phyloP scores from a whole-genome alignment of 73 alveolate species.

The Paramecium biaurelia region DNA sequence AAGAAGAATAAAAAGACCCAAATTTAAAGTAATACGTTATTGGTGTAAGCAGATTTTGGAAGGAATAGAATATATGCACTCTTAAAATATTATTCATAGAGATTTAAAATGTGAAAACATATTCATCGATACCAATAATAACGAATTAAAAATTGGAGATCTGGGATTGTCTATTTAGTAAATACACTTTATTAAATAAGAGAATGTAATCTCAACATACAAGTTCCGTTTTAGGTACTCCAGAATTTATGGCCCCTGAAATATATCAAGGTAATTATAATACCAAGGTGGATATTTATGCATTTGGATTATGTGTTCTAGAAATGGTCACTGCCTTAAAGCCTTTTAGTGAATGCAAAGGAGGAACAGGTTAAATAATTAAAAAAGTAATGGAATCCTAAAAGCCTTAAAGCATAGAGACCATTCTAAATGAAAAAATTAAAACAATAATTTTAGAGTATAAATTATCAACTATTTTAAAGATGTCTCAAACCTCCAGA shows the following conservation, averaged over 20 bases:
- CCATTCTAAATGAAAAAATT: conserved; percentile 29
- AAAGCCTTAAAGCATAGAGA: conserved; percentile 49
- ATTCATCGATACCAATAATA: conserved; percentile 77
- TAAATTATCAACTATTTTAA: not conserved
- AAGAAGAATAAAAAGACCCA: conserved; percentile 75
- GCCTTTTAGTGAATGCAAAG: conserved; percentile 96
- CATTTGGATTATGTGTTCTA: conserved; percentile 98
- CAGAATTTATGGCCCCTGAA: conserved; percentile 99
- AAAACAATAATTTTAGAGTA: conserved; percentile 51
- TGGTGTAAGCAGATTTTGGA: conserved; percentile 94
- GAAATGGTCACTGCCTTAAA: conserved; percentile 96
- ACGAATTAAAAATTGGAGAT: conserved; percentile 84
- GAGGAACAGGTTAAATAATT: conserved; percentile 86
- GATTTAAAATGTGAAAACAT: conserved; percentile 91
- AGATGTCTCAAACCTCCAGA: conserved; percentile 41
- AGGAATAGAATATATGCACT: conserved; percentile 94
- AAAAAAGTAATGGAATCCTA: conserved; percentile 76
- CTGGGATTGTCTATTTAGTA: conserved; percentile 74
- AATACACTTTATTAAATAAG: not conserved
- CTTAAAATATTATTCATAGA: conserved; percentile 92
- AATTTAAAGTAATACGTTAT: conserved; percentile 90
- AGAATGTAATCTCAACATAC: not conserved
- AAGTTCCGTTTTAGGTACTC: conserved; percentile 94
- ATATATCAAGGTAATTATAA: conserved; percentile 97
- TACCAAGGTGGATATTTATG: conserved; percentile 97